Conservation (phyloP, 805 yeast species). For the Lipomyces orientalis region DNA sequence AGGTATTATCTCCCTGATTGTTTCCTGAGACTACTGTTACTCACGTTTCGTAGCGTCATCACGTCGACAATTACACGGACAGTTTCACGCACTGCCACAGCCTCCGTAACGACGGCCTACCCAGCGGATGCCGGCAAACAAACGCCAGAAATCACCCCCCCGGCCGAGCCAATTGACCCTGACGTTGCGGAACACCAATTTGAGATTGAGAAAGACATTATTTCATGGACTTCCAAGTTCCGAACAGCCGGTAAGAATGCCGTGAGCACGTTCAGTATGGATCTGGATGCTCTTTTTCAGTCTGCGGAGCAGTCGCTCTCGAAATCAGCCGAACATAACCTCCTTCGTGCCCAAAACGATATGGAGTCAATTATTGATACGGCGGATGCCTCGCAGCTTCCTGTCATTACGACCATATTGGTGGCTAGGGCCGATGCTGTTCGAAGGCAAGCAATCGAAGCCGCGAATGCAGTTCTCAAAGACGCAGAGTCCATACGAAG, state of each 20-base stretch:
- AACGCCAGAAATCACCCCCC: constrained; percentile 28
- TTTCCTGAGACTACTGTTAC: neutral
- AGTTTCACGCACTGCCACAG: neutral
- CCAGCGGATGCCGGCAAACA: neutral
- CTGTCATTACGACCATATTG: constrained; percentile 9
- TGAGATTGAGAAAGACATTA: constrained; percentile 19
- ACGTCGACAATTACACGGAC: constrained; percentile 8
- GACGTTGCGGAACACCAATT: constrained; percentile 17
- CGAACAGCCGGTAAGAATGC: constrained; percentile 33
- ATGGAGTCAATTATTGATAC: constrained; percentile 9
- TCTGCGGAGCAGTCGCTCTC: constrained; percentile 7
- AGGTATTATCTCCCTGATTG: neutral
- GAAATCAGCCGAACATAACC: constrained; percentile 9
- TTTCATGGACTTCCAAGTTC: constrained; percentile 28
- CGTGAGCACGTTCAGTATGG: constrained; percentile 22
- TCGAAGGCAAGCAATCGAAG: constrained; percentile 13
- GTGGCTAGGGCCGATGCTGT: constrained; percentile 20
- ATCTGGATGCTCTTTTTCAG: constrained; percentile 17
- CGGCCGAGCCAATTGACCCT: constrained; percentile 14
- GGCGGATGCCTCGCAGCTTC: constrained; percentile 9
- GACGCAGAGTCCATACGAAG: constrained; percentile 27
- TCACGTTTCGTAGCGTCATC: neutral
- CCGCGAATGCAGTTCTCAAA: constrained; percentile 10
- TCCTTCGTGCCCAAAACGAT: constrained; percentile 11
- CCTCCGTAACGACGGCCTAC: neutral